phyloP scores from a whole-genome alignment of 1,284 basidiomycete species.

The Cutaneotrichosporon arboriforme region DNA sequence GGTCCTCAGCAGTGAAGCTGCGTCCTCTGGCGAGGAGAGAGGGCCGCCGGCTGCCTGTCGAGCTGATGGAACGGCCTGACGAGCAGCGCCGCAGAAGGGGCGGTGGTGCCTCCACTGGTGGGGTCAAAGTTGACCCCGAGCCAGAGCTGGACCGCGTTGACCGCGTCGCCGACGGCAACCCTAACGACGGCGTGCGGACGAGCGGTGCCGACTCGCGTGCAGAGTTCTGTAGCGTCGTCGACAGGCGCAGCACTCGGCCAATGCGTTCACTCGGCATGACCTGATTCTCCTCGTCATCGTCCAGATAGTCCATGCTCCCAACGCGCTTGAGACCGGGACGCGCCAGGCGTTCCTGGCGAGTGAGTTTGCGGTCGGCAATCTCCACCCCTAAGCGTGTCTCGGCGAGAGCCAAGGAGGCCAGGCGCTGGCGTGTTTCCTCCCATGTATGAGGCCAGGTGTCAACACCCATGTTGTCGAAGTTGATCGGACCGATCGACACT shows the following conservation, averaged over 20 bases:
- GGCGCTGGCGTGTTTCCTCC: constrained; percentile 35
- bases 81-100: constrained; percentile 21
- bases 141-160: too few relatives aligned
- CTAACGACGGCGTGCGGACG: constrained; percentile 20
- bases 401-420: constrained; percentile 37
- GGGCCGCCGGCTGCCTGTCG: constrained; percentile 21
- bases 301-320: constrained; percentile 10
- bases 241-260: constrained; percentile 28
- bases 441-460: constrained; percentile 36
- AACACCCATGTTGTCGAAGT: not conserved
- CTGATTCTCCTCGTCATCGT: constrained; percentile 14
- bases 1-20: constrained; percentile 46
- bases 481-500: not conserved
- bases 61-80: constrained; percentile 16
- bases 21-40: constrained; percentile 41
- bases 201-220: constrained; percentile 5
- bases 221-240: constrained; percentile 36
- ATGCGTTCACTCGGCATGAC: constrained; percentile 15
- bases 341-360: constrained; percentile 23
- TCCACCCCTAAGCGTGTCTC: constrained; percentile 32
- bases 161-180: too few relatives aligned
- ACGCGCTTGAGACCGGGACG: constrained; percentile 17
- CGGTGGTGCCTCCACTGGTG: constrained; percentile 5
- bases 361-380: constrained; percentile 24
- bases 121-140: too few relatives aligned